Evolutionary conservation across 352 stramenopile species (phyloP), one percentile per base, ranked within the genome.

Genomic region (Albugo candida): DNA sequence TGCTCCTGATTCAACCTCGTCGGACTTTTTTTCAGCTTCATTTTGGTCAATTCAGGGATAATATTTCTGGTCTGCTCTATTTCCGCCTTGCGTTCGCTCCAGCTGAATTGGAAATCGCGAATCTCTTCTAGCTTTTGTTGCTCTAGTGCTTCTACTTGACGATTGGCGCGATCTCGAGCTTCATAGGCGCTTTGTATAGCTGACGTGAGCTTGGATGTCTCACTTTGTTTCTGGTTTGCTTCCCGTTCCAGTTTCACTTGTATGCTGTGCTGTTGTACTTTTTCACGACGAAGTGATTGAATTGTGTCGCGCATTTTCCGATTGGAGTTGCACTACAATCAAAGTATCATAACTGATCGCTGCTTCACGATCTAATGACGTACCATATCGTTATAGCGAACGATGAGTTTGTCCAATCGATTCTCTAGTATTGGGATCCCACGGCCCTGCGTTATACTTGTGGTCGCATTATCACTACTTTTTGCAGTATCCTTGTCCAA

Each of bases 81-180:
- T 17, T 89, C 54, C 36, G 69, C 61, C n/a, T 73, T 78, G 18
- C 85, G 79, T 41, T 93, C 78, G 38, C 70, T 47, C 82, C 78
- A 95, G 10, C 85, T 81, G 4, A 58, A 52, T 49, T 95, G 79
- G 46, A 95, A 96, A 16, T 79, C 69, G 19, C 68, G 67, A 40
- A 66, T 65, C 27, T 96, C 85, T 36, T 93, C 80, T 0, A 68
- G 47, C 3, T 85, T 64, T 53, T 91, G 75, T 41, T 67, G 51
- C 11, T 75, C 64, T 42, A 95, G 56, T 12, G 67, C 52, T 38
- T 87, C 75, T 13, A 81, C 71, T 50, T 95, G 80, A 19, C 70
- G 55, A 53, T 89, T 80, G 1, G 83, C 75, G 40, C 83, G 72
- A 53, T 96, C 85, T 21, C 81, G 59, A 5, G 78, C 70, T 27